Base-by-base conservation (phyloP, 2,329 filamentous ascomycete genomes). In the Piedraia hortae region DNA sequence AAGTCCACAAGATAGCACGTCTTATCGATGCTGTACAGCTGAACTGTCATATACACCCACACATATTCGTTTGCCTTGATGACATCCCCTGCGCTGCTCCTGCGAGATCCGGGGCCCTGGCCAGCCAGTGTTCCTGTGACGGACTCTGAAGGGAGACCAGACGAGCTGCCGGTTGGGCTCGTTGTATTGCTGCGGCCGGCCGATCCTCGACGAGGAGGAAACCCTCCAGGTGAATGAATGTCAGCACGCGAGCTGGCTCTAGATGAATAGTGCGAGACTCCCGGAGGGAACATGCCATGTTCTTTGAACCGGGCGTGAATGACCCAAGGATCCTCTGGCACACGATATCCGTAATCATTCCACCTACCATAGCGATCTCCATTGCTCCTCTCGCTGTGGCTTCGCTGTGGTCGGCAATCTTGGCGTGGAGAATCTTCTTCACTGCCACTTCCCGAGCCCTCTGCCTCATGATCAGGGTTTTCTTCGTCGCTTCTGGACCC, bases 1-100 rank as follows among this genome's bases (percentile, higher is more conserved):
- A 97, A 97, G 44, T 97, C 85, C 21, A 97, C 85, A 30, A 97
- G 68, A 45, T 82, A 93, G 32, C 85, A 82, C 24, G 74, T 71
- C 26, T 67, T 65, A 44, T 93, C 82, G 53, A 93, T 78, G 40
- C 78, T 71, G 46, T 91, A 91, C 22, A 91, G 68, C 43, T 91
- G 85, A 31, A 97, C 91, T 32, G 89, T 80, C 42, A 97, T 65
- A 41, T 90, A 85, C 38, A 93, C 71, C 41, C 73, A 82, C n/a
- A 88, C 66, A 24, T 72, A 71, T 31, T 77, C 63, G 23, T 62
- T 53, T 3, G 49, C 39, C 20, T 52, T 43, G 7, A 50, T 45
- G 14, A 38, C 34, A 8, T 25, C 21, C 10, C 22, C 25, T 12
- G 14, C 12, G 13, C 21, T 19, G 12, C 29, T 14, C 24, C 28